Conservation (phyloP, 2,329 filamentous ascomycete genomes). For the Ophiocordyceps camponoti-saundersi region DNA sequence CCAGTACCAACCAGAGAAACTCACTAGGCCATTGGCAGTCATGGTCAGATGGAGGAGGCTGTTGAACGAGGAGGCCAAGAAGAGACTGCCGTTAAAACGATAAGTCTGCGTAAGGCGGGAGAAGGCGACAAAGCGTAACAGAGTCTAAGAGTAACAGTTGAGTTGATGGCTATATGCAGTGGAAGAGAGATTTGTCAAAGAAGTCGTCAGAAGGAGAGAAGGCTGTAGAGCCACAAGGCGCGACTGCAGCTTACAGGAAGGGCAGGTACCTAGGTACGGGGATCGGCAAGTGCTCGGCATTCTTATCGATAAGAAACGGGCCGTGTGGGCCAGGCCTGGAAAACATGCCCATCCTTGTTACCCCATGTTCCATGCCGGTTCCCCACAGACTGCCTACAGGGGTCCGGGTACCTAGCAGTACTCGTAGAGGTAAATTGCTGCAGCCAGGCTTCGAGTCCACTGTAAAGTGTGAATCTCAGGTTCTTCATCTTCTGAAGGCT, state of each 20-base stretch:
- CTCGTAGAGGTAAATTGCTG: no score
- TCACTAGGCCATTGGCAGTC: conserved; percentile 35
- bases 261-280: no score
- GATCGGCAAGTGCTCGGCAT: background rate
- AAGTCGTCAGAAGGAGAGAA: no score
- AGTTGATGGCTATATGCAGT: no score
- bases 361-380: background rate
- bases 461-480: no score
- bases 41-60: conserved; percentile 40
- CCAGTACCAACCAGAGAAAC: conserved; percentile 8
- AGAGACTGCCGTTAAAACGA: conserved; percentile 27
- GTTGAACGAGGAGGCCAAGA: conserved; percentile 47
- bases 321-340: background rate
- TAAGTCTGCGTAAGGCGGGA: conserved; percentile 27
- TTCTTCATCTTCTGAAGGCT: no score
- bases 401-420: no score
- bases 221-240: background rate
- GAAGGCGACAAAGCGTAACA: no score
- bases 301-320: background rate
- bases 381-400: background rate
- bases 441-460: background rate
- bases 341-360: background rate
- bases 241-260: background rate
- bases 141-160: no score
- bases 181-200: no score